Evolutionary conservation across 495 filamentous ascomycete species (phyloP).

Genomic region (Penicillium cinerascens): DNA sequence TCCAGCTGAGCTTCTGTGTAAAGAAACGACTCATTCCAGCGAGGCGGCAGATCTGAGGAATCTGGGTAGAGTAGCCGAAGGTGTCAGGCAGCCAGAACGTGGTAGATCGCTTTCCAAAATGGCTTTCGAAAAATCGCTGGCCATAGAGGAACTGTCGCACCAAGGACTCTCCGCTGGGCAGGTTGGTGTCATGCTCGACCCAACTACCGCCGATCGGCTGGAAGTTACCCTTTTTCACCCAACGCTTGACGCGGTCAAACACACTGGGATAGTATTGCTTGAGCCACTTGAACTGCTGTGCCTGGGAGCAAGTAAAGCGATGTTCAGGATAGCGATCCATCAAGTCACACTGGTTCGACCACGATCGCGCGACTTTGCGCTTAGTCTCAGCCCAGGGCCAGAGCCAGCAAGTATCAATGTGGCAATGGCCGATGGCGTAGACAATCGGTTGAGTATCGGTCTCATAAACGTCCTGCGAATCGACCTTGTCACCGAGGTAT

Average conservation of each 20-base stretch:
- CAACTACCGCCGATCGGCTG: slow-evolving; percentile 95
- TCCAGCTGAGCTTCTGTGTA: slow-evolving; percentile 94
- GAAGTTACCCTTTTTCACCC: slow-evolving; percentile 86
- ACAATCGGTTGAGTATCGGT: slow-evolving; percentile 69
- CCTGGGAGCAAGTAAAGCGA: slow-evolving; percentile 85
- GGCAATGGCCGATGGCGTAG: slow-evolving; percentile 89
- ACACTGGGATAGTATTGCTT: slow-evolving; percentile 82
- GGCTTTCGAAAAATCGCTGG: slow-evolving; percentile 89
- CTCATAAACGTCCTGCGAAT: slow-evolving; percentile 81
- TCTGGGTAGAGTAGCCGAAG: slow-evolving; percentile 92
- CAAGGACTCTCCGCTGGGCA: slow-evolving; percentile 92
- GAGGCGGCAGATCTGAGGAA: slow-evolving; percentile 87
- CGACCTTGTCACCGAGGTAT: slow-evolving; percentile 76
- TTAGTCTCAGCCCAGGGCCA: slow-evolving; percentile 99
- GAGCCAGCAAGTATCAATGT: slow-evolving; percentile 97
- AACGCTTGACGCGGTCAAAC: slow-evolving; percentile 84
- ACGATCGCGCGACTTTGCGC: slow-evolving; percentile 91
- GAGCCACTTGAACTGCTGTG: slow-evolving; percentile 97
- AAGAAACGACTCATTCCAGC: slow-evolving; percentile 95
- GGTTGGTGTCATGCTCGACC: slow-evolving; percentile 98
- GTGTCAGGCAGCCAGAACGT: slow-evolving; percentile 99
- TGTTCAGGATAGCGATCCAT: slow-evolving; percentile 95
- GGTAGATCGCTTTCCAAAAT: slow-evolving; percentile 80
- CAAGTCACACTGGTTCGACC: slow-evolving; percentile 91
- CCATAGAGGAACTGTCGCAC: slow-evolving; percentile 94